phyloP scores from a whole-genome alignment of 176 grass and related monocot species.

The Typha latifolia region DNA sequence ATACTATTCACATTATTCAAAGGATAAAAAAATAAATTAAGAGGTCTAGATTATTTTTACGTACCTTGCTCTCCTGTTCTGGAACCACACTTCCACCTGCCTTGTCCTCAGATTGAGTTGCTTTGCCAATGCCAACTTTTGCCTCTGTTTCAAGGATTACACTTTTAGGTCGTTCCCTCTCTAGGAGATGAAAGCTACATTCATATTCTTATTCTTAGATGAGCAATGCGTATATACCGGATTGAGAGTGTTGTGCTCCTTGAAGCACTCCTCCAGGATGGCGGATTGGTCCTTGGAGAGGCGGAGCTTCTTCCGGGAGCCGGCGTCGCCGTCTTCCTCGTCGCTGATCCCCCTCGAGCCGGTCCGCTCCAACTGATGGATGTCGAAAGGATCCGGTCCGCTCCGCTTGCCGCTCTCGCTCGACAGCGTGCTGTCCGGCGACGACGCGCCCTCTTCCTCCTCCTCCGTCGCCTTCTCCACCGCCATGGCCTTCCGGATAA shows the following conservation, averaged over 20 bases:
- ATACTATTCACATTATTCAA: no score
- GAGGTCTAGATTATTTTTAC: not conserved
- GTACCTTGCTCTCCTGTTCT: slow-evolving; percentile 88
- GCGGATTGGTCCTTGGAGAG: slow-evolving; percentile 75
- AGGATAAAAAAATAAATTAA: no score
- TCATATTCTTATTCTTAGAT: not conserved
- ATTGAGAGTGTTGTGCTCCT: slow-evolving; percentile 79
- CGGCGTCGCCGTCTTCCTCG: slow-evolving; percentile 62
- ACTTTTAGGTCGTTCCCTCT: not conserved
- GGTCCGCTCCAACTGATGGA: slow-evolving; percentile 23
- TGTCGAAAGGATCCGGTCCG: not conserved
- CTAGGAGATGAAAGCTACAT: no score
- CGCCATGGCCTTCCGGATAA: slow-evolving; percentile 31
- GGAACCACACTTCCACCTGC: slow-evolving; percentile 95
- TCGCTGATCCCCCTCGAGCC: slow-evolving; percentile 52
- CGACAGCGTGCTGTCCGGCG: slow-evolving; percentile 27
- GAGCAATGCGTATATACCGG: slow-evolving; percentile 26
- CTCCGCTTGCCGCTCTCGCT: slow-evolving; percentile 26
- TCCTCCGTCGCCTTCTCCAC: slow-evolving; percentile 11
- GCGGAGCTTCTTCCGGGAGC: slow-evolving; percentile 75
- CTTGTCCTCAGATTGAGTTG: slow-evolving; percentile 62
- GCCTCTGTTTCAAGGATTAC: slow-evolving; percentile 35
- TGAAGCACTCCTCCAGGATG: slow-evolving; percentile 78
- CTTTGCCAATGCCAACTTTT: slow-evolving; percentile 69
- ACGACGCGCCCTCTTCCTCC: slow-evolving; percentile 7